Percentiles rank a stretch among this genome's conserved stretches.
phyloP scores from a whole-genome alignment of 1,284 basidiomycete genomes.

The Malassezia restricta region DNA sequence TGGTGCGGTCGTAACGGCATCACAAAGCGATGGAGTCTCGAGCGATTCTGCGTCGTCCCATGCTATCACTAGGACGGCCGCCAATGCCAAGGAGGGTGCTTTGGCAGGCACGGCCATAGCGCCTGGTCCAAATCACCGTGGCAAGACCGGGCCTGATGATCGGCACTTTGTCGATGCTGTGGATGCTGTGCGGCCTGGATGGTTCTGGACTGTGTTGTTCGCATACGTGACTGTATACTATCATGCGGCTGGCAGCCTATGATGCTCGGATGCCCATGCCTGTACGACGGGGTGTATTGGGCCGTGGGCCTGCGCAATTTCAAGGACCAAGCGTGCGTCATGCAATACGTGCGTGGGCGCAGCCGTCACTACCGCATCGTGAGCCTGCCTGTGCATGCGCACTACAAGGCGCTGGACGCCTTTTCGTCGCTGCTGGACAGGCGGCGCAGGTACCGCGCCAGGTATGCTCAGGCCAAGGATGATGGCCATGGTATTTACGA shows the following conservation, averaged over 20 bases:
- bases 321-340: background rate
- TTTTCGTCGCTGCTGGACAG: background rate
- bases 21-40: background rate
- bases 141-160: slow-evolving; percentile 7
- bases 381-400: background rate
- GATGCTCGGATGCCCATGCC: background rate
- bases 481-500: background rate
- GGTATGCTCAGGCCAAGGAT: slow-evolving; percentile 1
- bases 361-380: background rate
- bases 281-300: background rate
- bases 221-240: too few species aligned
- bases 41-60: background rate
- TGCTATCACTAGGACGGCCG: slow-evolving; percentile 9
- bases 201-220: background rate
- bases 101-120: slow-evolving; percentile 8
- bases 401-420: background rate
- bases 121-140: background rate
- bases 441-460: background rate
- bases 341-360: background rate
- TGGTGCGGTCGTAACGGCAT: too few species aligned
- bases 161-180: slow-evolving; percentile 8
- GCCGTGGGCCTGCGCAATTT: background rate
- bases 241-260: too few species aligned
- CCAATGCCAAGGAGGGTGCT: background rate
- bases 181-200: background rate